A percentile compares a stretch with the other conserved stretches of the same genome.
Evolutionary conservation across 1,284 basidiomycete genomes (phyloP).

Genomic region (Xerocomus amazonicus): DNA sequence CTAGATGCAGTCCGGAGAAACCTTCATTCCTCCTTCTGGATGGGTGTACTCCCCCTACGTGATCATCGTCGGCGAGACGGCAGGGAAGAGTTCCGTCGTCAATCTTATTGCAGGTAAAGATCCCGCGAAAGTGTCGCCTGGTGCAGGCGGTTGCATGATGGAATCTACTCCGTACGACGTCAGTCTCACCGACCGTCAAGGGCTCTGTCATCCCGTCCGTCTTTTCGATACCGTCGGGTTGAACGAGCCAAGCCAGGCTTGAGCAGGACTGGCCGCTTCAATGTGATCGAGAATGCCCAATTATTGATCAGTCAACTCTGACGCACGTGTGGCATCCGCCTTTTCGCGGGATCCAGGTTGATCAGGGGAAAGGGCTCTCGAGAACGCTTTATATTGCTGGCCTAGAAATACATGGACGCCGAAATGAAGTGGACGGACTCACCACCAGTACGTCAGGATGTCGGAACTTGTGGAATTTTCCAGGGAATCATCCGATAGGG

Average conservation of each 20-base stretch:
- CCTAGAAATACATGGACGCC: no score
- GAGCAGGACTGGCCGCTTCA: conserved; percentile 15
- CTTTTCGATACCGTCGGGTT: conserved; percentile 25
- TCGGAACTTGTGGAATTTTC: no score
- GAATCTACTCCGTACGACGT: conserved; percentile 18
- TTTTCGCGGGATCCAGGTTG: no score
- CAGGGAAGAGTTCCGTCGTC: conserved; percentile 27
- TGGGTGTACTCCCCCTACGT: conserved; percentile 15
- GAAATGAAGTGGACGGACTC: no score
- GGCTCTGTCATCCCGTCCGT: conserved; percentile 11
- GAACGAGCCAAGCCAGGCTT: conserved; percentile 21
- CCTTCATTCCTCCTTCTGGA: conserved; percentile 1
- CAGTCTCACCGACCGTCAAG: conserved; percentile 10
- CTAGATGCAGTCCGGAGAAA: conserved; percentile 6
- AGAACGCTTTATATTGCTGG: no score
- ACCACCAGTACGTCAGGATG: no score
- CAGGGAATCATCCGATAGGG: no score
- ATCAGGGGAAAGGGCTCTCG: no score
- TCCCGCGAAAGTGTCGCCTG: conserved; percentile 17
- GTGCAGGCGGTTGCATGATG: conserved; percentile 15
- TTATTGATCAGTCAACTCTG: conserved; percentile 25
- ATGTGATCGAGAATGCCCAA: conserved; percentile 21
- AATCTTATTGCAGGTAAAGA: conserved; percentile 21
- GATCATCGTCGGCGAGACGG: conserved; percentile 25
- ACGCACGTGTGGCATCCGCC: conserved; percentile 22